These are phyloP conservation scores for Pluteus cervinus DNA, from an alignment of 768 basidiomycete species.

Conservation along the genomic window DNA sequence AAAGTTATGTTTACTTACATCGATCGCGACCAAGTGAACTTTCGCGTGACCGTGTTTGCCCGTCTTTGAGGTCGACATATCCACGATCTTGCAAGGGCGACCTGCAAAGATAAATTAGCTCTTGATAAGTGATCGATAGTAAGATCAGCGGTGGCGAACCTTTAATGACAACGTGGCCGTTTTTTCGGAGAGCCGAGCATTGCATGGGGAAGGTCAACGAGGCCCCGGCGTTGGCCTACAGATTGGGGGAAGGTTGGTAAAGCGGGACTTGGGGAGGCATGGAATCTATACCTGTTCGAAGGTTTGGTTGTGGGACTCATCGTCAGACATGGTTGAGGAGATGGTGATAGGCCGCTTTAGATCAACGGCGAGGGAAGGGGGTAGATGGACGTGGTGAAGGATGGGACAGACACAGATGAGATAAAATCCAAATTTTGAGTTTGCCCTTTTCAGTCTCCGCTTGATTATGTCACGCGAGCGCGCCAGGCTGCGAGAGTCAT, in stretches of 20 bases:
- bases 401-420: conserved; percentile 10
- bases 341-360: conserved; percentile 7
- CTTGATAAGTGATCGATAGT: conserved; percentile 3
- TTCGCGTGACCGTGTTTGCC: conserved; percentile 99
- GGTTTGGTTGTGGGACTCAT: conserved; percentile 79
- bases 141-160: conserved; percentile 27
- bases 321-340: conserved; percentile 70
- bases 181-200: conserved; percentile 94
- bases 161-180: conserved; percentile 95
- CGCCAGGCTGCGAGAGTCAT: background rate
- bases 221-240: conserved; percentile 65
- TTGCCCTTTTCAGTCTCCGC: conserved; percentile 28
- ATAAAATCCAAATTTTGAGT: conserved; percentile 22
- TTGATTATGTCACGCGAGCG: conserved; percentile 18
- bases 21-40: conserved; percentile 95
- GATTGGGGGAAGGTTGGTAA: conserved; percentile 4
- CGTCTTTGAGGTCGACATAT: conserved; percentile 99
- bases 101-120: conserved; percentile 28
- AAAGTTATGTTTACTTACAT: conserved; percentile 52
- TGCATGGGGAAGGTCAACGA: conserved; percentile 82
- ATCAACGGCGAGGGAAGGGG: conserved; percentile 10
- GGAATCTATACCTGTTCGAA: conserved; percentile 65
- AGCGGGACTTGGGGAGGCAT: conserved; percentile 9
- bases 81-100: conserved; percentile 97
- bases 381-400: conserved; percentile 13